Evolutionary conservation across 2,329 filamentous ascomycete species (phyloP), one percentile per base, ranked within the genome.

Genomic region (Rhynchosporium agropyri): DNA sequence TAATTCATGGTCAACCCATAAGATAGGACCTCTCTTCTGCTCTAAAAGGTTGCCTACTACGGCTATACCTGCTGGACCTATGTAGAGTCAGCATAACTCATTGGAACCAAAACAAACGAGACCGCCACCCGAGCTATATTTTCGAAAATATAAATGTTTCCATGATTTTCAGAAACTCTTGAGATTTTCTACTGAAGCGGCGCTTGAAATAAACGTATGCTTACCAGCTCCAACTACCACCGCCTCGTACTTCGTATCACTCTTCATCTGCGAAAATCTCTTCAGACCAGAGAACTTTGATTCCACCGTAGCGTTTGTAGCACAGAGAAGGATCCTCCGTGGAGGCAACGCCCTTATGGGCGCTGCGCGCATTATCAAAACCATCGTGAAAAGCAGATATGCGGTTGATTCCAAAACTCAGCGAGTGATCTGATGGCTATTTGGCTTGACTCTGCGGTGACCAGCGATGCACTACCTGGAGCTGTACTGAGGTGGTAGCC

Each of bases 21-120:
- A 73, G 55, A 88, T 79, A 13, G 79, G 79, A 8, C 76, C 74
- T 7, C 80, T 75, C 53, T 79, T 78, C 38, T 79, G 78, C 69
- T 87, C 83, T 20, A 88, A 77, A 20, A 88, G 74, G 68, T 85
- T 86, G n/a, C 85, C 85, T 29, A 88, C 78, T 6, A 81, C 81
- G 3, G 84, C 84, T 61, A 88, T 79, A 61, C 85, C 85, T 49
- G 82, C 83, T 3, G 84, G 81, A 15, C 84, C 84, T 60, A 42
- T 5, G 15, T 3, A 45, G 36, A 9, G 58, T 60, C 15, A 60
- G 58, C 40, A 33, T 42, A 9, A 15, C 8, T 29, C 2, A 33
- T 12, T 54, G 7, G 28, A 20, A 29, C 38, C 33, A 1, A 20
- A 20, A 20, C 15, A 29, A 13, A 3, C 7, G 33, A 28, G 13